phyloP scores from a whole-genome alignment of 805 yeast genomes.

The Metschnikowia hibisci region DNA sequence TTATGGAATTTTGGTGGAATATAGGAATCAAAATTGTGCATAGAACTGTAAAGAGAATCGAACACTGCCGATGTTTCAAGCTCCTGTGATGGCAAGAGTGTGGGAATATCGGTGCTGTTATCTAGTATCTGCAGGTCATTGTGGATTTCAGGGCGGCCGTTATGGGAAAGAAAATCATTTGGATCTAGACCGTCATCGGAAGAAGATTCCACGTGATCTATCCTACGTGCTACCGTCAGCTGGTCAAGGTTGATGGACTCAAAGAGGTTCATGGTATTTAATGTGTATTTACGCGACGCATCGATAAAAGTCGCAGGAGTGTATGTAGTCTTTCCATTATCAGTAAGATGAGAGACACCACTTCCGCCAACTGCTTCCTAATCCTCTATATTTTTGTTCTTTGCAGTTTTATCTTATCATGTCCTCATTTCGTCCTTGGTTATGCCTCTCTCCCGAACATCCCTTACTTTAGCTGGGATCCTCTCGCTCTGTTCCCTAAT shows the following conservation, averaged over 20 bases:
- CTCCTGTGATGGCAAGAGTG: neutral
- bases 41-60: neutral
- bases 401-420: neutral
- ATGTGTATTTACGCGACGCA: neutral
- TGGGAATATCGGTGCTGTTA: neutral
- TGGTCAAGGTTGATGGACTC: slow-evolving; percentile 18
- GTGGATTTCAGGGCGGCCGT: neutral
- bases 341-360: too few relatives aligned
- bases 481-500: too few relatives aligned
- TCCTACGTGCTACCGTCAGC: slow-evolving; percentile 2
- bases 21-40: neutral
- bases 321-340: neutral
- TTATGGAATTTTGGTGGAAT: neutral
- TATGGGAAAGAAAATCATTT: slow-evolving; percentile 17
- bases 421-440: neutral
- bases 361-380: too few relatives aligned
- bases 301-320: slow-evolving; percentile 3
- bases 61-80: slow-evolving; percentile 1
- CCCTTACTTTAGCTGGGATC: too few relatives aligned
- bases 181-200: slow-evolving; percentile 23
- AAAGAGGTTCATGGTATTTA: slow-evolving; percentile 7
- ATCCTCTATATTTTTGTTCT: too few relatives aligned
- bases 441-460: too few relatives aligned
- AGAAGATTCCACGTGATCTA: slow-evolving; percentile 8
- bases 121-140: neutral